These are phyloP conservation scores for Peronospora destructor DNA, from an alignment of 352 stramenopile genomes.

Conservation along the genomic window DNA sequence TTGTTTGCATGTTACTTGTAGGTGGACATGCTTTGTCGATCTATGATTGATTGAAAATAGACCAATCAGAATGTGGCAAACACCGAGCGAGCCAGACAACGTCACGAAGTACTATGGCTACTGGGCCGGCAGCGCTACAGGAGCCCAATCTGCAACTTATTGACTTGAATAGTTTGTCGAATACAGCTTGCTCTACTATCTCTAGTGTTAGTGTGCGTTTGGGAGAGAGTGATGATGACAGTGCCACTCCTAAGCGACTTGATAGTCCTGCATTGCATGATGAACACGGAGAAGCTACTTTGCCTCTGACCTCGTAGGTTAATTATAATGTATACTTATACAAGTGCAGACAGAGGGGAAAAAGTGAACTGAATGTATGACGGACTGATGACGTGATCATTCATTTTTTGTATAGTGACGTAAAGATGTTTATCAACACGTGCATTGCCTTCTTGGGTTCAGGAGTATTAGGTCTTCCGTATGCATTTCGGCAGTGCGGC, in stretches of 20 bases:
- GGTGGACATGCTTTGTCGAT: too few species aligned
- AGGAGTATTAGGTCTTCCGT: conserved; percentile 85
- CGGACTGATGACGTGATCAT: conserved; percentile 2
- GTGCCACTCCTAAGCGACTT: conserved; percentile 12
- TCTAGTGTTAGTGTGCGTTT: conserved; percentile 24
- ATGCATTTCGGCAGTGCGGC: conserved; percentile 84
- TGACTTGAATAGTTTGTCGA: conserved; percentile 23
- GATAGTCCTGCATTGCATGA: conserved; percentile 17
- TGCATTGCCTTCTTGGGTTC: conserved; percentile 91
- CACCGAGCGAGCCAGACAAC: conserved; percentile 7
- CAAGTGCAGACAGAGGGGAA: neutral
- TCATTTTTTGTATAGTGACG: conserved; percentile 26
- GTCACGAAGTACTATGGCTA: conserved; percentile 20
- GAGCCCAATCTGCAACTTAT: conserved; percentile 24
- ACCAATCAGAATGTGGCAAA: too few species aligned
- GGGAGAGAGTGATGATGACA: conserved; percentile 1
- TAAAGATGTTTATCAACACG: conserved; percentile 64
- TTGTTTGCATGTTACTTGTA: conserved; percentile 8
- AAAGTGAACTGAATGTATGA: neutral
- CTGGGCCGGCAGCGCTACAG: too few species aligned
- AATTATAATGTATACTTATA: neutral
- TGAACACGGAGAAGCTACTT: conserved; percentile 18
- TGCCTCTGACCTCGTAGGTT: conserved; percentile 43
- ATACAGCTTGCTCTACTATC: conserved; percentile 21
- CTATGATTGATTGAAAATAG: too few species aligned